Percentiles rank a stretch among this genome's conserved stretches.
phyloP scores from a whole-genome alignment of 2,329 filamentous ascomycete genomes.

The Ploettnerulaceae sp. region DNA sequence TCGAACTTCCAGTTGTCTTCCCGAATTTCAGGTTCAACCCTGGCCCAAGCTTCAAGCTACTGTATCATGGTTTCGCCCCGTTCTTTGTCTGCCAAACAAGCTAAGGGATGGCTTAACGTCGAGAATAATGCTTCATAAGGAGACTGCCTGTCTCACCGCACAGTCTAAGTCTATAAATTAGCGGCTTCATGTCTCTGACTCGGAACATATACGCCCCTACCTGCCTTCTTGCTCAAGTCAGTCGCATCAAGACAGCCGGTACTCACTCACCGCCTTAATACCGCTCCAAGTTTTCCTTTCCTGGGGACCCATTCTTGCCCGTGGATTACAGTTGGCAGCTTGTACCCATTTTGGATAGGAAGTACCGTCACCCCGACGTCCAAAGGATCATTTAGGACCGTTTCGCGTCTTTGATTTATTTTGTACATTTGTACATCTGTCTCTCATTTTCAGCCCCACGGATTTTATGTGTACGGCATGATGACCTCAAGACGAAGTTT shows the following conservation, averaged over 20 bases:
- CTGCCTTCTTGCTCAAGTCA: slow-evolving; percentile 12
- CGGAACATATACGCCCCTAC: slow-evolving; percentile 17
- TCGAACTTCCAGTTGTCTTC: slow-evolving; percentile 5
- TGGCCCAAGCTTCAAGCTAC: slow-evolving; percentile 15
- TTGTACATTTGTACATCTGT: slow-evolving; percentile 25
- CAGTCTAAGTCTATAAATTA: slow-evolving; percentile 26
- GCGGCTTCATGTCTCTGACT: slow-evolving; percentile 21
- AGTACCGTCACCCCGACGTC: slow-evolving; percentile 15
- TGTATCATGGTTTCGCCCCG: slow-evolving; percentile 13
- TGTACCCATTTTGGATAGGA: slow-evolving; percentile 16
- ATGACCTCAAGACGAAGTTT: slow-evolving; percentile 34
- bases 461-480: slow-evolving; percentile 22
- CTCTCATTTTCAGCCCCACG: slow-evolving; percentile 23
- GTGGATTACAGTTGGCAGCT: slow-evolving; percentile 14
- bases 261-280: slow-evolving; percentile 21
- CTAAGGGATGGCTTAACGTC: slow-evolving; percentile 14
- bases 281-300: slow-evolving; percentile 16
- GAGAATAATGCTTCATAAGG: slow-evolving; percentile 13
- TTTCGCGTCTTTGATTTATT: slow-evolving; percentile 21
- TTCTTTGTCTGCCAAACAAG: slow-evolving; percentile 19
- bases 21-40: slow-evolving; percentile 10
- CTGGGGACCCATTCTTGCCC: slow-evolving; percentile 20
- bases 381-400: slow-evolving; percentile 14
- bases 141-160: slow-evolving; percentile 16
- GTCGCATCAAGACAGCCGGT: slow-evolving; percentile 17